Conservation (phyloP, 1,284 basidiomycete species). For the Exobasidium rhododendri region DNA sequence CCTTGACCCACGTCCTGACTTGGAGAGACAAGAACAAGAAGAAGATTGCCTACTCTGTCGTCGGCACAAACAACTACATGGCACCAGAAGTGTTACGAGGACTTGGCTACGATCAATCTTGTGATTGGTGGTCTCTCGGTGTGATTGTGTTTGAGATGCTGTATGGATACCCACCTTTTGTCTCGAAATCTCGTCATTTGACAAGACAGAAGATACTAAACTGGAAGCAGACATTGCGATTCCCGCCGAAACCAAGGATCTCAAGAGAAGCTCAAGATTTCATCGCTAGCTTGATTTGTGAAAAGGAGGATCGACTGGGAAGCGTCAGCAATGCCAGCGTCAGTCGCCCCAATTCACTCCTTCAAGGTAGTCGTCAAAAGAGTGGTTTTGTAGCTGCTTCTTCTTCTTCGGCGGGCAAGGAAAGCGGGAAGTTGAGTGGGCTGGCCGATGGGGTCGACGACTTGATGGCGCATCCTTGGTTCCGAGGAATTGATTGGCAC, state of each 20-base stretch:
- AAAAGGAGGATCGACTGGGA: constrained; percentile 87
- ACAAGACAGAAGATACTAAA: constrained; percentile 63
- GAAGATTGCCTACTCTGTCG: constrained; percentile 84
- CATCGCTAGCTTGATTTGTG: constrained; percentile 83
- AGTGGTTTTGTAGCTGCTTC: constrained; percentile 68
- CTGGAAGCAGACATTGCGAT: constrained; percentile 81
- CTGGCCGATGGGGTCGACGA: constrained; percentile 73
- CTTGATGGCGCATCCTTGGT: constrained; percentile 67
- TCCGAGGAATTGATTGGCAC: constrained; percentile 44
- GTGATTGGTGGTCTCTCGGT: constrained; percentile 97
- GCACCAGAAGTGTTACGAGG: constrained; percentile 88
- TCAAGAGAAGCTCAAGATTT: constrained; percentile 81
- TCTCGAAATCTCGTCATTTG: constrained; percentile 49
- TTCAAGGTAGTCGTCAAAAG: constrained; percentile 66
- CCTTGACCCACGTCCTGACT: constrained; percentile 59
- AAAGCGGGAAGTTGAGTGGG: constrained; percentile 46
- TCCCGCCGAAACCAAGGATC: constrained; percentile 77
- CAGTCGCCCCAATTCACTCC: constrained; percentile 71
- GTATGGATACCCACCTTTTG: constrained; percentile 73
- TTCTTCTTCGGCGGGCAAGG: background rate
- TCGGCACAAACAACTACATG: constrained; percentile 65
- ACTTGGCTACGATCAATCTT: constrained; percentile 82
- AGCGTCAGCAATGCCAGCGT: constrained; percentile 67
- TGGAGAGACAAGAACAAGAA: constrained; percentile 90
- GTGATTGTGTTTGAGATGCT: constrained; percentile 67